phyloP scores from a whole-genome alignment of 192 early-diverging fungal species.

The Coemansia sp. region DNA sequence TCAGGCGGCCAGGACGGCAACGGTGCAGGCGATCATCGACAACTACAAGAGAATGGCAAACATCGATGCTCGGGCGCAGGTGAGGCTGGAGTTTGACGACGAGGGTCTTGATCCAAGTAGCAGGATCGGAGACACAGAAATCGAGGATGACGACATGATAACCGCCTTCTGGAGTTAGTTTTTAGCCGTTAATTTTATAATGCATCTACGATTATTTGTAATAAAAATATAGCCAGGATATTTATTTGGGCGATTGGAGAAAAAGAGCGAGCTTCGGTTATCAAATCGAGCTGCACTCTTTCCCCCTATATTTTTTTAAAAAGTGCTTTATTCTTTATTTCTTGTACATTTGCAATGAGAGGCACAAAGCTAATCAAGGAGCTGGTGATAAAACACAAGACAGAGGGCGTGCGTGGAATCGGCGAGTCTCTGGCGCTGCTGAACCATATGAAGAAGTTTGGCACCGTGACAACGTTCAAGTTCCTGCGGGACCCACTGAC shows the following conservation, averaged over 20 bases:
- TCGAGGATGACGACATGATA: conserved; percentile 65
- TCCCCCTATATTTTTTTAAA: neutral
- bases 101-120: conserved; percentile 50
- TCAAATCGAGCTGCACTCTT: too few relatives aligned
- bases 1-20: conserved; percentile 40
- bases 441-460: conserved; percentile 38
- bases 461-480: conserved; percentile 32
- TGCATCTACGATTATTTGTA: neutral
- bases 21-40: conserved; percentile 45
- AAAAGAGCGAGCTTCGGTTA: too few relatives aligned
- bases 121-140: conserved; percentile 56
- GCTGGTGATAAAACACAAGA: conserved; percentile 33
- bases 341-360: conserved; percentile 4
- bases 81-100: conserved; percentile 60
- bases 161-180: conserved; percentile 35
- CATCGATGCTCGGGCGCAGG: conserved; percentile 8
- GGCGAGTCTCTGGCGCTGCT: conserved; percentile 28
- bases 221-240: too few relatives aligned
- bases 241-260: neutral
- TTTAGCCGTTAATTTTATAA: neutral
- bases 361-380: neutral
- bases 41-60: conserved; percentile 50
- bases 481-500: conserved; percentile 38
- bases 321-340: neutral
- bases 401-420: conserved; percentile 18